Evolutionary conservation across 441 rosid genomes (phyloP).

Genomic region (Erysimum cheiri): DNA sequence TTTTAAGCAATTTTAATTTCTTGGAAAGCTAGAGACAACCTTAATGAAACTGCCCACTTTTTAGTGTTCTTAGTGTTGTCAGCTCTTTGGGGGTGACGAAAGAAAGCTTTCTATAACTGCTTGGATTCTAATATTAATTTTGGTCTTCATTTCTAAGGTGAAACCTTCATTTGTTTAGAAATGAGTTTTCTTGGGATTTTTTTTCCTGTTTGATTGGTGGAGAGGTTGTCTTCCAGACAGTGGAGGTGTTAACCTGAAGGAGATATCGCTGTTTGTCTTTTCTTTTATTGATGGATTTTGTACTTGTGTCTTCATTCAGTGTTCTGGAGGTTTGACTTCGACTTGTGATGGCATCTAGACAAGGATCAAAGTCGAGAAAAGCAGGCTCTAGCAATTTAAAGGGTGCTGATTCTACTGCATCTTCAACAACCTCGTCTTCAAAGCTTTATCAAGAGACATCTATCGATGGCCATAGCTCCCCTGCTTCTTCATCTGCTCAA

Average conservation of each 20-base stretch:
- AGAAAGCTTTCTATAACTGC: slow-evolving; percentile 11
- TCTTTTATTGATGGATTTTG: slow-evolving; percentile 27
- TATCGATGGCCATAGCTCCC: slow-evolving; percentile 90
- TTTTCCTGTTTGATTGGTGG: slow-evolving; percentile 7
- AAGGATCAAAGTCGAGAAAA: slow-evolving; percentile 65
- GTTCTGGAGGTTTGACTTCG: slow-evolving; percentile 40
- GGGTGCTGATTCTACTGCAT: slow-evolving; percentile 81
- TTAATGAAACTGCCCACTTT: slow-evolving; percentile 35
- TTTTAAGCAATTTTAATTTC: slow-evolving; percentile 9
- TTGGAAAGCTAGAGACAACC: slow-evolving; percentile 36
- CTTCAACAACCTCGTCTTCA: slow-evolving; percentile 92
- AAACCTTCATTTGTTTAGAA: slow-evolving; percentile 12
- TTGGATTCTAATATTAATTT: slow-evolving; percentile 15
- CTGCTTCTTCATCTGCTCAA: slow-evolving; percentile 91
- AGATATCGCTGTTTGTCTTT: neutral
- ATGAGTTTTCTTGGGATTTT: slow-evolving; percentile 13
- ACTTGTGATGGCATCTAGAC: slow-evolving; percentile 76
- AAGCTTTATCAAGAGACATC: slow-evolving; percentile 82
- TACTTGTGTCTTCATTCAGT: slow-evolving; percentile 32
- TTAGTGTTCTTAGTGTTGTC: slow-evolving; percentile 18
- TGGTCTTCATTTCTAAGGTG: slow-evolving; percentile 9
- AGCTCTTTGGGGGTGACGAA: neutral
- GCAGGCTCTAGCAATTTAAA: slow-evolving; percentile 52
- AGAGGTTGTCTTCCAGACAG: neutral
- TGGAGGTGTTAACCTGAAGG: neutral